phyloP scores from a whole-genome alignment of 306 rosid genomes.

The Vigna reflexopilosa region DNA sequence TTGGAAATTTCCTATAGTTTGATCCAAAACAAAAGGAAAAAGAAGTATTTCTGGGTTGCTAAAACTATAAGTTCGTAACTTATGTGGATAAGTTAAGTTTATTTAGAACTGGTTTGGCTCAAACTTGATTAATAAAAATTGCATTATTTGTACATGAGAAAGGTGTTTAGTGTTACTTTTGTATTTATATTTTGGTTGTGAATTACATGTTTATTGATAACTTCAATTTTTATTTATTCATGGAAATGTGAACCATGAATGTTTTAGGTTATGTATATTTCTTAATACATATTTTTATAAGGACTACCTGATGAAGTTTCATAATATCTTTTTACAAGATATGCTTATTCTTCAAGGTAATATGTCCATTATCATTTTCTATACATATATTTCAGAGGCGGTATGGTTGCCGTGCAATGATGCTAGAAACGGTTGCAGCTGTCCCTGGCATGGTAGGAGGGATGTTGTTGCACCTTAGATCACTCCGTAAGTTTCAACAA shows the following conservation, averaged over 20 bases:
- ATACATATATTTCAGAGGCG: constrained; percentile 54
- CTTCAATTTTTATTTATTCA: neutral
- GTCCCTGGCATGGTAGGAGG: constrained; percentile 95
- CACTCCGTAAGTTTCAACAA: constrained; percentile 68
- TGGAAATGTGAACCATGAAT: too few species aligned
- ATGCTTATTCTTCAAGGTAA: constrained; percentile 4
- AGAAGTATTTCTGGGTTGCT: neutral
- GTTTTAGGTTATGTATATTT: too few species aligned
- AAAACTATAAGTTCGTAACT: neutral
- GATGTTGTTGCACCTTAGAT: constrained; percentile 71
- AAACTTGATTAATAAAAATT: neutral
- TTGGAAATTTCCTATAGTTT: neutral
- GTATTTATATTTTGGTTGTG: neutral
- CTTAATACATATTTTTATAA: too few species aligned
- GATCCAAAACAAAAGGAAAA: neutral
- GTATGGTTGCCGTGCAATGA: constrained; percentile 86
- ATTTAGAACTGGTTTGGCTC: neutral
- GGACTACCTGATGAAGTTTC: constrained; percentile 1
- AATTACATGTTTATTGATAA: neutral
- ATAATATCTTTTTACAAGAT: neutral
- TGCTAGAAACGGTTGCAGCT: constrained; percentile 86
- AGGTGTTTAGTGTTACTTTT: neutral
- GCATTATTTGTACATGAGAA: neutral
- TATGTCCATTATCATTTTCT: constrained; percentile 26
- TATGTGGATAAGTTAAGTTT: neutral